Evolutionary conservation across 192 early-diverging fungal genomes (phyloP), one percentile per base, ranked within the genome.

Genomic region (Coemansia sp.): DNA sequence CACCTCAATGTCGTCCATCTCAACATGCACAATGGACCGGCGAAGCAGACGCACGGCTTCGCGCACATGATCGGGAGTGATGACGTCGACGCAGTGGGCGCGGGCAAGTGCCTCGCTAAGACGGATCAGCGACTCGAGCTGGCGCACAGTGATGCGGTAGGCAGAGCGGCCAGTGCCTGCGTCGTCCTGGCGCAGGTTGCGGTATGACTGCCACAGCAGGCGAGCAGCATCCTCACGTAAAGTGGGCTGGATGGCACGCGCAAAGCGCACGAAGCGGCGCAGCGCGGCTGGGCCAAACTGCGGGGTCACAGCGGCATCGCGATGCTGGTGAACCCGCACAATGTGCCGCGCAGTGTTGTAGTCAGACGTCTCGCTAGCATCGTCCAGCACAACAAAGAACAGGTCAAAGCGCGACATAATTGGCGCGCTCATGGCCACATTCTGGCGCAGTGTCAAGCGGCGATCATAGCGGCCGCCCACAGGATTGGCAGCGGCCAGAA

Each of bases 371-470:
- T 94, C 91, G 66, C 95, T 90, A 66, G 89, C 90, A 49, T 98
- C 92, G 69, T 98, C 96, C 64, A 98, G 73, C 27, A 97, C 88
- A 9, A 98, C 92, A 76, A 97, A 97, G 82, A 98, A 97, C 59
- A 98, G 62, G 77, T 98, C 96, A 64, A 98, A 98, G 67, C 96
- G 91, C 29, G 96, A 98, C 95, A 98, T 95, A 66, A 98, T 97
- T 16, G 96, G 93, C 6, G 92, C 87, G 3, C 92, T 93, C 93
- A 97, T 93, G 27, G 85, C 84, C 25, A 98, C 91, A 77, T 98
- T 98, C 90, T 95, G 95, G 71, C 89, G 90, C 23, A 97, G 82
- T 9, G 95, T 94, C 69, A 97, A 75, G 52, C 93, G 94, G 62
- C 88, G 92, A 77, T 98, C 94, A 79, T 98, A 98, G 62, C 95